These are phyloP conservation scores for Talaromyces atroroseus DNA, from an alignment of 2,329 filamentous ascomycete species.

Conservation along the genomic window DNA sequence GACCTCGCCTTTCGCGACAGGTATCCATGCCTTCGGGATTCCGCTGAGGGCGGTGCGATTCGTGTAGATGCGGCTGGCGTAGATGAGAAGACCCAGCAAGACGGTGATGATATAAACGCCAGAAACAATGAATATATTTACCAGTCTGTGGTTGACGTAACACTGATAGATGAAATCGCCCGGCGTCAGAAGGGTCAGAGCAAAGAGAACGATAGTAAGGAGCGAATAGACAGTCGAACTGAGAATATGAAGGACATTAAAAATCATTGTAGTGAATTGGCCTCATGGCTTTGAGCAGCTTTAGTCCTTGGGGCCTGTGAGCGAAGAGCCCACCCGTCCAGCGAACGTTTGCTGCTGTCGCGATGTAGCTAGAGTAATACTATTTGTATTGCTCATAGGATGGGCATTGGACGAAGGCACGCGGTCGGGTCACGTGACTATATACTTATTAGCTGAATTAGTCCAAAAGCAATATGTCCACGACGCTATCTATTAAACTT, in stretches of 20 bases:
- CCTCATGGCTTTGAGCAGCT: slow-evolving; percentile 15
- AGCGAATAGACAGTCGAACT: slow-evolving; percentile 74
- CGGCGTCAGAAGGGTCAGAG: slow-evolving; percentile 72
- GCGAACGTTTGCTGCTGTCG: slow-evolving; percentile 5
- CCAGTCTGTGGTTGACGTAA: slow-evolving; percentile 58
- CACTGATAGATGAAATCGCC: slow-evolving; percentile 76
- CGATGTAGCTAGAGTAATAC: neutral
- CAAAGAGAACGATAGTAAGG: slow-evolving; percentile 66
- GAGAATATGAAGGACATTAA: slow-evolving; percentile 65
- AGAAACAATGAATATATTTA: slow-evolving; percentile 78
- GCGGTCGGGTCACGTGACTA: neutral
- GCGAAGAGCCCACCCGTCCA: slow-evolving; percentile 10
- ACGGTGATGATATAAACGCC: slow-evolving; percentile 70
- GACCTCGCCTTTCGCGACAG: slow-evolving; percentile 79
- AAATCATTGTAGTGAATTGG: slow-evolving; percentile 26
- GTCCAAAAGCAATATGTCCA: no score
- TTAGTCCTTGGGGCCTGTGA: slow-evolving; percentile 13
- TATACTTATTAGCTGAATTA: no score
- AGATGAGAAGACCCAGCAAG: slow-evolving; percentile 67
- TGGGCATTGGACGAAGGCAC: neutral
- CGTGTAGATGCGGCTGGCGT: slow-evolving; percentile 77
- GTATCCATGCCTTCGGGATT: slow-evolving; percentile 83
- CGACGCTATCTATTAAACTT: no score
- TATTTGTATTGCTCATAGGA: neutral
- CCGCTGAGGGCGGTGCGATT: slow-evolving; percentile 71